These are phyloP conservation scores for Metschnikowia chrysomelidarum DNA, from an alignment of 805 yeast genomes.

Conservation along the genomic window DNA sequence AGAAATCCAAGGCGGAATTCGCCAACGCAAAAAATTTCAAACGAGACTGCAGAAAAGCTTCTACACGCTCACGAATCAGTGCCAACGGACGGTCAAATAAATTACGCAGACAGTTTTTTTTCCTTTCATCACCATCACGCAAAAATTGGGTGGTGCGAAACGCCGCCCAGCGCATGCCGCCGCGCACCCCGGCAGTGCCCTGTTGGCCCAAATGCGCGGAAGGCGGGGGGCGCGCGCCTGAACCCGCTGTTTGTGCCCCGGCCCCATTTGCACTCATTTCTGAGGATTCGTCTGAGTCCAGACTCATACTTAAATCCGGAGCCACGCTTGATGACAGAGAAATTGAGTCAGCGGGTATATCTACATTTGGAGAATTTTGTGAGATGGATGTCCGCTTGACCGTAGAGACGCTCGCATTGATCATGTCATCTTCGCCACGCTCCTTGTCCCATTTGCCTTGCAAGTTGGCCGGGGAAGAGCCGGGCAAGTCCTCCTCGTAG, in stretches of 20 bases:
- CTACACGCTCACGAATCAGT: constrained; percentile 1
- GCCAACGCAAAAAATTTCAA: no score
- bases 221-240: neutral
- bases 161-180: constrained; percentile 2
- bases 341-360: neutral
- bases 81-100: constrained; percentile 3
- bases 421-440: constrained; percentile 4
- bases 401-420: constrained; percentile 6
- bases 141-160: constrained; percentile 1
- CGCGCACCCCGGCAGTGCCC: no score
- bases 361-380: neutral
- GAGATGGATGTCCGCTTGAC: constrained; percentile 3
- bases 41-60: neutral
- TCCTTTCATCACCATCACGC: constrained; percentile 1
- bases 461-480: constrained; percentile 3
- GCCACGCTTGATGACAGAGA: neutral
- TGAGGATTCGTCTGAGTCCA: constrained; percentile 1
- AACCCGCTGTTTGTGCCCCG: neutral
- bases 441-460: neutral
- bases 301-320: neutral
- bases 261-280: constrained; percentile 4
- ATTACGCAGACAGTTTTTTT: constrained; percentile 3
- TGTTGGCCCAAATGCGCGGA: constrained; percentile 5
- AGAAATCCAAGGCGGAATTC: neutral
- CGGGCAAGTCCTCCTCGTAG: constrained; percentile 28